Percentiles rank a stretch among this genome's conserved stretches.
These are phyloP conservation scores for Rhizomucor pusillus DNA, from an alignment of 371 early-diverging fungal genomes.

Conservation along the genomic window DNA sequence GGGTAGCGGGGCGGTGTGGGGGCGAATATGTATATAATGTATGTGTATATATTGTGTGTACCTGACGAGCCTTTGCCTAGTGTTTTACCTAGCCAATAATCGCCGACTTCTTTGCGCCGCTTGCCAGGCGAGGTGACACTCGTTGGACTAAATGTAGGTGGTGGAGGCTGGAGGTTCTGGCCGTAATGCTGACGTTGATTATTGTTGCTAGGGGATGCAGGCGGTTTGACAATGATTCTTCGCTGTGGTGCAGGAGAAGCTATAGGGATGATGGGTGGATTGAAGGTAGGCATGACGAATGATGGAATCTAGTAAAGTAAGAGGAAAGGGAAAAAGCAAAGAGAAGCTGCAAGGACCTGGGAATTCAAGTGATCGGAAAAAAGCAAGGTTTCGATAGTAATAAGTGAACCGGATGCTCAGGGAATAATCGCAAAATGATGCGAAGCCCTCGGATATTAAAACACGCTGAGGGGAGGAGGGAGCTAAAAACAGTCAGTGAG, in stretches of 20 bases:
- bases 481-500: no score
- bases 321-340: constrained; percentile 2
- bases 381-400: background rate
- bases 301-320: no score
- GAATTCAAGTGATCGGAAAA: background rate
- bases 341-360: background rate
- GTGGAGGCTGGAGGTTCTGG: constrained; percentile 5
- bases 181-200: constrained; percentile 17
- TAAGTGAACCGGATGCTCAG: background rate
- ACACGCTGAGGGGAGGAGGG: background rate
- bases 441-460: constrained; percentile 4
- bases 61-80: constrained; percentile 84
- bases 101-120: constrained; percentile 64
- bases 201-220: constrained; percentile 14
- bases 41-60: constrained; percentile 24
- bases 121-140: constrained; percentile 32
- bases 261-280: constrained; percentile 22
- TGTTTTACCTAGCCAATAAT: constrained; percentile 76
- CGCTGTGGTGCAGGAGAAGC: constrained; percentile 47
- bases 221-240: constrained; percentile 18
- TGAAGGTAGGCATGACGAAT: constrained; percentile 15
- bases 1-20: constrained; percentile 2
- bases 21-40: background rate
- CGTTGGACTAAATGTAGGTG: background rate
- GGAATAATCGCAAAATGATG: background rate